Conservation (phyloP, 257 asterid species). For the Ligustrum vulgare region DNA sequence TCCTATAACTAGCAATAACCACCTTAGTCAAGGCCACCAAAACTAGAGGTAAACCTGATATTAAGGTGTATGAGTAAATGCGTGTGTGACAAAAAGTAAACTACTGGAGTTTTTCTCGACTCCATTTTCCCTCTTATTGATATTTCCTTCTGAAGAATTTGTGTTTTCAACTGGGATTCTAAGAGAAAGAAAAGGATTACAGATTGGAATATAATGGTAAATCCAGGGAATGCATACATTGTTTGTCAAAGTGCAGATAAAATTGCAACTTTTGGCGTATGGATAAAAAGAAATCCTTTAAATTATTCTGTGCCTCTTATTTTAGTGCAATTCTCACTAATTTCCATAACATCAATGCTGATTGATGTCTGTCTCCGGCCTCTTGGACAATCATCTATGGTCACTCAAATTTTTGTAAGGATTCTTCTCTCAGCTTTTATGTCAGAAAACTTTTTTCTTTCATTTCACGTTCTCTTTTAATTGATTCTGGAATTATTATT, state of each 20-base stretch:
- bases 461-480: background rate
- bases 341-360: conserved; percentile 44
- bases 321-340: conserved; percentile 53
- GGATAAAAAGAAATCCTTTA: conserved; percentile 46
- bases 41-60: conserved; percentile 27
- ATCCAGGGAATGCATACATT: conserved; percentile 30
- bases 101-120: conserved; percentile 2
- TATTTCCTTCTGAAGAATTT: background rate
- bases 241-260: conserved; percentile 54
- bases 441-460: background rate
- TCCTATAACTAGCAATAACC: conserved; percentile 10
- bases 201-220: background rate
- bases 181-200: background rate
- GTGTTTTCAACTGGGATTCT: background rate
- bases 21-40: conserved; percentile 19
- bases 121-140: background rate
- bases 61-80: conserved; percentile 18
- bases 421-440: background rate
- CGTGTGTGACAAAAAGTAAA: background rate
- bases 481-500: background rate
- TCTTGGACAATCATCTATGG: conserved; percentile 69
- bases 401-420: conserved; percentile 70
- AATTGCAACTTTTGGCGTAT: conserved; percentile 46
- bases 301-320: conserved; percentile 59
- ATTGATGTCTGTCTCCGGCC: conserved; percentile 59